A percentile compares a stretch with the other conserved stretches of the same genome.
Evolutionary conservation across 768 basidiomycete genomes (phyloP).

Genomic region (Kwoniella dendrophila): DNA sequence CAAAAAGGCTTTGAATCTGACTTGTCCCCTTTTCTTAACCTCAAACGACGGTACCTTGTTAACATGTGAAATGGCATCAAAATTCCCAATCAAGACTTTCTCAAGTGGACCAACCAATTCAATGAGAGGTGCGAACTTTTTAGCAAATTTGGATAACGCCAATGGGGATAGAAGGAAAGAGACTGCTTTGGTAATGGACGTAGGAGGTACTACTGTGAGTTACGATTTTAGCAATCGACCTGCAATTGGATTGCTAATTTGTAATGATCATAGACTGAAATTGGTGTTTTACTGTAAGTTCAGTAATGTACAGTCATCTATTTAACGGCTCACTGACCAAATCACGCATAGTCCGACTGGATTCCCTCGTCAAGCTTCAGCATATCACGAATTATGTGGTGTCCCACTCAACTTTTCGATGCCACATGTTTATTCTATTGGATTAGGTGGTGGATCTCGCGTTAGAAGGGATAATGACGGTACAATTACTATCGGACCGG

Average conservation of each 20-base stretch:
- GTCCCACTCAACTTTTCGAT: constrained; percentile 60
- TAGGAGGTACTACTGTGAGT: constrained; percentile 64
- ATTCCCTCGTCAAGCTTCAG: constrained; percentile 65
- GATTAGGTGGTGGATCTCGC: constrained; percentile 68
- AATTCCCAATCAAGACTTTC: constrained; percentile 68
- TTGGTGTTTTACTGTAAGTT: constrained; percentile 19
- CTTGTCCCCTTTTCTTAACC: constrained; percentile 58
- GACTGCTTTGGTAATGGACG: constrained; percentile 61
- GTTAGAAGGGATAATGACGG: constrained; percentile 57
- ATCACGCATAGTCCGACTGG: no score
- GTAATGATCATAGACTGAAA: constrained; percentile 11
- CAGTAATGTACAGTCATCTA: no score
- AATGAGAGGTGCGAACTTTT: constrained; percentile 69
- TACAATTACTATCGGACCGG: constrained; percentile 64
- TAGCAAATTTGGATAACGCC: constrained; percentile 59
- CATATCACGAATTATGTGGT: constrained; percentile 67
- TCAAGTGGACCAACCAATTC: constrained; percentile 69
- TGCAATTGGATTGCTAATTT: not conserved
- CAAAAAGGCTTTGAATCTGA: constrained; percentile 59
- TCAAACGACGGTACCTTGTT: constrained; percentile 53
- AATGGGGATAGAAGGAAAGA: constrained; percentile 39
- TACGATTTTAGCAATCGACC: not conserved
- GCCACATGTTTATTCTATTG: constrained; percentile 60
- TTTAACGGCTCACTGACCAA: no score
- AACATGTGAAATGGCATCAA: constrained; percentile 58